These are phyloP conservation scores for Trichoderma endophyticum DNA, from an alignment of 2,329 filamentous ascomycete genomes.

Conservation along the genomic window DNA sequence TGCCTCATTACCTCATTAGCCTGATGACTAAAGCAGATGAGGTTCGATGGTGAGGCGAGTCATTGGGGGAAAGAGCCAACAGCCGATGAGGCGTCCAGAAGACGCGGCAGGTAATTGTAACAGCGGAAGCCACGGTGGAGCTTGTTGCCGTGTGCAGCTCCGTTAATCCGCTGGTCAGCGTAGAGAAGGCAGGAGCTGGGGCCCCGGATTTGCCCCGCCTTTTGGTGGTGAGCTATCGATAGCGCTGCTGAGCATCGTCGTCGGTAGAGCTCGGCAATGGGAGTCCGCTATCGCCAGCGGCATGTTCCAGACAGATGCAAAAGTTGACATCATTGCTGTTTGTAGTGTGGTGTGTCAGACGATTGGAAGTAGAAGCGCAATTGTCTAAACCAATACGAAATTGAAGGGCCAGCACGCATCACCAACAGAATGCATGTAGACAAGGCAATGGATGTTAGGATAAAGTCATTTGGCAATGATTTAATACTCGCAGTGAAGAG, in stretches of 20 bases:
- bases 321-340: neutral
- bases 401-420: neutral
- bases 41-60: neutral
- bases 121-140: constrained; percentile 11
- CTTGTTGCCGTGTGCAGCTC: neutral
- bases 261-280: neutral
- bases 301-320: neutral
- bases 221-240: neutral
- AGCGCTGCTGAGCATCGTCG: neutral
- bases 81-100: neutral
- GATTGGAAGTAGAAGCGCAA: neutral
- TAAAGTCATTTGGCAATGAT: neutral
- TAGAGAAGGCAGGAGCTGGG: constrained; percentile 1
- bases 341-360: neutral
- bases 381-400: neutral
- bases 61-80: neutral
- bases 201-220: constrained; percentile 8
- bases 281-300: neutral
- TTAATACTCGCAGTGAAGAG: neutral
- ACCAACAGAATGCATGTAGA: neutral
- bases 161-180: neutral
- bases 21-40: constrained; percentile 8
- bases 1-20: neutral
- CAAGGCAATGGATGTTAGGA: neutral
- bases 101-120: neutral